Base-by-base conservation (phyloP, 768 basidiomycete genomes). In the Saitozyma sp. region DNA sequence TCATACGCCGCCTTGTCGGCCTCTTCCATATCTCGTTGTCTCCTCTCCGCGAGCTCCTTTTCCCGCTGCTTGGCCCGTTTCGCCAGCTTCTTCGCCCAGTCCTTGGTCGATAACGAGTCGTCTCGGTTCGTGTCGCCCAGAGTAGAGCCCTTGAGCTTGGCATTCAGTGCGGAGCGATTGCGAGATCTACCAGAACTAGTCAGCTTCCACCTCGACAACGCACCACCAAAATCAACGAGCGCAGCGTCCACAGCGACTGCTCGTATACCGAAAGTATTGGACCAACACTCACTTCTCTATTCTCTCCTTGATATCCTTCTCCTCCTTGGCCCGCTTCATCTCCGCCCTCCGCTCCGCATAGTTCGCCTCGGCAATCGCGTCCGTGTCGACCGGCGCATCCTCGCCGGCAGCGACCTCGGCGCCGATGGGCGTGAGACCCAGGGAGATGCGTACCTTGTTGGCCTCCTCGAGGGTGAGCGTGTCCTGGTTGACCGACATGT, bases 31-130 rank as follows among this genome's bases (percentile, higher is more conserved):
- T 94, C 92, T 71, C 87, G 83, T 72, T 89, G 87, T 54, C 92
- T 84, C 77, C 89, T 90, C 78, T 84, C 86, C 42, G 89, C 92
- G 11, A 95, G 83, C 76, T 93, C 90, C 80, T 88, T 92, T 76
- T 92, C 92, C 69, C 85, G 85, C 54, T 71, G 48, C 67, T 78
- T 78, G 11, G 74, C 72, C 40, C 67, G 61, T 84, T 92, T 96
- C 83, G 94, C 95, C 76, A 84, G 88, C 78, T 84, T 84, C 82
- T 92, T 98, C 76, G 95, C 83, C 95, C 95, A 99, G 79, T 88
- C 88, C 64, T 90, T 77, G 19, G 92, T 85, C 69, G 90, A 86
- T 70, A 92, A 90, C n/a, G 42, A 48, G 54, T 74, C 72, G 43
- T 74, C 72, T 16, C 59, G 59, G 76, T 83, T 84, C 71, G 88